Evolutionary conservation across 2,329 filamentous ascomycete species (phyloP).

Genomic region (Aphanocladium album): DNA sequence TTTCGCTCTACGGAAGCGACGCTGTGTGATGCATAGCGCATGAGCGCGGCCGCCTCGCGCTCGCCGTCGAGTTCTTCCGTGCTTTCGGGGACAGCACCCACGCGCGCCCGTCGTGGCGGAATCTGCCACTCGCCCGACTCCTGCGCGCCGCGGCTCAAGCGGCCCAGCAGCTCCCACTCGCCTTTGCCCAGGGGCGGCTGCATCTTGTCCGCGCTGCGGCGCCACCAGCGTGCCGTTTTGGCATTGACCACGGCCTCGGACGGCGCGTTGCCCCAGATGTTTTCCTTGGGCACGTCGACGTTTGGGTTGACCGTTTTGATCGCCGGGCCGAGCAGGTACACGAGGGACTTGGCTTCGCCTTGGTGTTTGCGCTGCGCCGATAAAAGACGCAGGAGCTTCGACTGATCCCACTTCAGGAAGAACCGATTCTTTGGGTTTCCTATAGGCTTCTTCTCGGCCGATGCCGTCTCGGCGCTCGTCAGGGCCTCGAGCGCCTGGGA

Average conservation of each 20-base stretch:
- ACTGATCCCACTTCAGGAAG: constrained; percentile 45
- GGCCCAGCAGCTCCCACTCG: constrained; percentile 53
- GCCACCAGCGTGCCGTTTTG: constrained; percentile 46
- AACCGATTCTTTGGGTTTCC: constrained; percentile 23
- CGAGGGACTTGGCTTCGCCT: constrained; percentile 16
- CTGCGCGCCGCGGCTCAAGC: constrained; percentile 39
- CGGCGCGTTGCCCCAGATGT: constrained; percentile 46
- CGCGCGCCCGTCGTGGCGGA: constrained; percentile 20
- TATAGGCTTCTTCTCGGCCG: neutral
- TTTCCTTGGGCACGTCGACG: constrained; percentile 34
- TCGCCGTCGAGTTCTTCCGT: neutral
- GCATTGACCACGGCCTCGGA: constrained; percentile 33
- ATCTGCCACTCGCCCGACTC: constrained; percentile 31
- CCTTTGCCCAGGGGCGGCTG: constrained; percentile 48
- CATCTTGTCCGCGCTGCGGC: constrained; percentile 36
- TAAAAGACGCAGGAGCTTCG: constrained; percentile 39
- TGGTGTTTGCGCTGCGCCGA: constrained; percentile 36
- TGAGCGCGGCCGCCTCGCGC: neutral
- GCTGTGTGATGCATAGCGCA: neutral
- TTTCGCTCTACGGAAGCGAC: constrained; percentile 5
- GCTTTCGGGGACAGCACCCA: neutral
- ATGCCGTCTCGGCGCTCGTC: constrained; percentile 13
- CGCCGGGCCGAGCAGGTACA: constrained; percentile 21
- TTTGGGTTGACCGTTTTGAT: constrained; percentile 31
- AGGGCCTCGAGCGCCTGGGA: constrained; percentile 36